Percentiles rank a stretch among this genome's conserved stretches.
phyloP scores from a whole-genome alignment of 78 protist genomes.

The Protostelium mycophagum region DNA sequence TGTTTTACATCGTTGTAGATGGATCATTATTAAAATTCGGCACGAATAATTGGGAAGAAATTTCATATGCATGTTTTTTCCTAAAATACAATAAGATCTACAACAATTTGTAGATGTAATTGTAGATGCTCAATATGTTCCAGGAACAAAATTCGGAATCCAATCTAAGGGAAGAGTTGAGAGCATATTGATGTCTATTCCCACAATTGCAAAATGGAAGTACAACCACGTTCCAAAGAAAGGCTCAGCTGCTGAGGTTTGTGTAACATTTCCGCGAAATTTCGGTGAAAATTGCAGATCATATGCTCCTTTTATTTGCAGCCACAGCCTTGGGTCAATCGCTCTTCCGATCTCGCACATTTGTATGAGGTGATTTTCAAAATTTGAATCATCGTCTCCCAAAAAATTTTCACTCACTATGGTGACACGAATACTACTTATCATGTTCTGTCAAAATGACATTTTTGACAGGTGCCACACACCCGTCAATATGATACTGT shows the following conservation, averaged over 20 bases:
- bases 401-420: not conserved
- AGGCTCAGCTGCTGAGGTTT: not conserved
- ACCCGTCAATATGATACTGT: too few relatives aligned
- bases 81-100: not conserved
- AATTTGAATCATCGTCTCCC: not conserved
- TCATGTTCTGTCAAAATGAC: too few relatives aligned
- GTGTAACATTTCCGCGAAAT: not conserved
- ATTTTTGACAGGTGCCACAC: too few relatives aligned
- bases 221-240: conserved; percentile 43
- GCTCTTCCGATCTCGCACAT: not conserved
- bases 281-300: not conserved
- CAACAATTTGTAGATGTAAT: too few relatives aligned
- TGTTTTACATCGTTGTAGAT: not conserved
- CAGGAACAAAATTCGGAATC: conserved; percentile 67
- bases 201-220: conserved; percentile 53
- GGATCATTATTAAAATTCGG: not conserved
- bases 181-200: conserved; percentile 72
- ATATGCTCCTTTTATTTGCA: not conserved
- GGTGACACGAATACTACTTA: too few relatives aligned
- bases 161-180: conserved; percentile 64
- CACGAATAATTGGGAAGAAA: not conserved
- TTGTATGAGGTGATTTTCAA: not conserved
- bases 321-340: not conserved
- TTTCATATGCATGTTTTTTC: not conserved
- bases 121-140: too few relatives aligned